Conservation (phyloP, 2,329 filamentous ascomycete species). For the Hypoxylon sp. region DNA sequence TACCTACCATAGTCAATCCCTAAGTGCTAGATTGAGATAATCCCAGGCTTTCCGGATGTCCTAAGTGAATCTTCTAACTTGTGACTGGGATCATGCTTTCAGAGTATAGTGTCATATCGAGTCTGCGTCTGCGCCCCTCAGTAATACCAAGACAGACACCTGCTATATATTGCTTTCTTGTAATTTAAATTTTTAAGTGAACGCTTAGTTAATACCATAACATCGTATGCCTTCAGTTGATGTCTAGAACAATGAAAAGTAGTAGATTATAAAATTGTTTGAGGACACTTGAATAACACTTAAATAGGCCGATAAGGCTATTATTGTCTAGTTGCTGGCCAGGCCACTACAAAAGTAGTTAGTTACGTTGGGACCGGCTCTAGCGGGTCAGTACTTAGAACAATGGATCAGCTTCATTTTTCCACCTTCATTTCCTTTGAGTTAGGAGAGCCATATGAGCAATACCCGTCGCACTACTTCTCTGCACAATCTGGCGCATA, state of each 20-base stretch:
- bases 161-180: neutral
- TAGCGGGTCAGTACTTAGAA: too few relatives aligned
- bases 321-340: too few relatives aligned
- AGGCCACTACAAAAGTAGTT: too few relatives aligned
- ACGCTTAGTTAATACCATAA: neutral
- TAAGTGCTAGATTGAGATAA: neutral
- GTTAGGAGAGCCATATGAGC: too few relatives aligned
- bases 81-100: neutral
- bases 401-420: too few relatives aligned
- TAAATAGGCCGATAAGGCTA: neutral
- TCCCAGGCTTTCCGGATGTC: neutral
- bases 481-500: too few relatives aligned
- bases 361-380: too few relatives aligned
- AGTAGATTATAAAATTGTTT: neutral
- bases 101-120: neutral
- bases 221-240: neutral
- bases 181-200: neutral
- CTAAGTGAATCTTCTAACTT: neutral
- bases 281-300: neutral
- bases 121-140: neutral
- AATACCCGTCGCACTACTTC: too few relatives aligned
- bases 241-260: neutral
- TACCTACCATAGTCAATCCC: neutral
- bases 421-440: too few relatives aligned
- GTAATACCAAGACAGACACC: neutral